Conservation (phyloP, 1,284 basidiomycete species). For the Leccinum subspadiceum region DNA sequence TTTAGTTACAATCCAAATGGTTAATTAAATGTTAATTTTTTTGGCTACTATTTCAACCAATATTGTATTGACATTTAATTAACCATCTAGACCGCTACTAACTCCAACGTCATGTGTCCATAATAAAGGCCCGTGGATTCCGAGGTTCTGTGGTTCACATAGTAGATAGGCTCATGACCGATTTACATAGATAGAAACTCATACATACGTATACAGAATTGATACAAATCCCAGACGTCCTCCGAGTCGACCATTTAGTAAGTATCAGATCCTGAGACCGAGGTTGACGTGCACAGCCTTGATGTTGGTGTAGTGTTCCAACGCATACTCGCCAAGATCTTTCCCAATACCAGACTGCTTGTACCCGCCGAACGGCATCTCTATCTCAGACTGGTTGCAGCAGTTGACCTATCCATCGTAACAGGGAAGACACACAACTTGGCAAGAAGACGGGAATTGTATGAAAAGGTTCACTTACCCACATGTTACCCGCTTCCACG, state of each 20-base stretch:
- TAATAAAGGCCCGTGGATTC: too few species aligned
- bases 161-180: too few species aligned
- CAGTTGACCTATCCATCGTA: slow-evolving; percentile 56
- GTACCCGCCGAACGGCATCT: slow-evolving; percentile 78
- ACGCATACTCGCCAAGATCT: slow-evolving; percentile 73
- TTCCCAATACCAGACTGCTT: slow-evolving; percentile 79
- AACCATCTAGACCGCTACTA: too few species aligned
- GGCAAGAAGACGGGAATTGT: neutral
- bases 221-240: neutral
- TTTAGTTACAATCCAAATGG: too few species aligned
- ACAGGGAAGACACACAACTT: neutral
- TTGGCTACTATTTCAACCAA: too few species aligned
- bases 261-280: slow-evolving; percentile 19
- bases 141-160: too few species aligned
- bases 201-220: neutral
- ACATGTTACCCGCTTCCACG: slow-evolving; percentile 76
- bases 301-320: slow-evolving; percentile 63
- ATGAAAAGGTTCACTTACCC: slow-evolving; percentile 36
- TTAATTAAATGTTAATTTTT: too few species aligned
- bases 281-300: slow-evolving; percentile 71
- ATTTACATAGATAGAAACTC: too few species aligned
- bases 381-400: slow-evolving; percentile 55
- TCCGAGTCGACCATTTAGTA: neutral
- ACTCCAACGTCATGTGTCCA: too few species aligned
- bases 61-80: too few species aligned